Evolutionary conservation across 768 basidiomycete species (phyloP).

Genomic region (Sporobolomyces roseus): DNA sequence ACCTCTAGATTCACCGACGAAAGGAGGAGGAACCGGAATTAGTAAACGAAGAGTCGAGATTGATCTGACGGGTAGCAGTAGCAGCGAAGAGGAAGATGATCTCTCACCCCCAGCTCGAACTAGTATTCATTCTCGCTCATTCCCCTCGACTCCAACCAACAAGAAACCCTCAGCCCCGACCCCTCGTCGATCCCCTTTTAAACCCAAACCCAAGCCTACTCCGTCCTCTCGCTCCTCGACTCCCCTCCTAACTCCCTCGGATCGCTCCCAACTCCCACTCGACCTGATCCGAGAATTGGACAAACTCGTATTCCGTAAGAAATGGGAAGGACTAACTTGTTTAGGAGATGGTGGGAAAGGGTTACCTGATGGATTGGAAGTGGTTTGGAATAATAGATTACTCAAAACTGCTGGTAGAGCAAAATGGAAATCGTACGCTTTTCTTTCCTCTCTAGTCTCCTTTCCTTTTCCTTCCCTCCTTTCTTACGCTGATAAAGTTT

Average conservation of each 20-base stretch:
- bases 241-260: constrained; percentile 12
- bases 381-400: constrained; percentile 50
- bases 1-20: no score
- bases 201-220: background rate
- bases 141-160: background rate
- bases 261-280: constrained; percentile 23
- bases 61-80: constrained; percentile 34
- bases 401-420: constrained; percentile 52
- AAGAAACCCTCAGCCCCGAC: no score
- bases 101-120: background rate
- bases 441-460: background rate
- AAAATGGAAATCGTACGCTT: constrained; percentile 43
- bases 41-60: background rate
- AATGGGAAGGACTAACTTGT: constrained; percentile 6
- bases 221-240: background rate
- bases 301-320: constrained; percentile 29
- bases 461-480: no score
- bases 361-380: constrained; percentile 43
- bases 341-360: constrained; percentile 9
- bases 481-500: no score
- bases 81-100: constrained; percentile 14
- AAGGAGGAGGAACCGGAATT: no score
- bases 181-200: no score
- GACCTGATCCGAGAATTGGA: constrained; percentile 31
- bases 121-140: background rate